phyloP scores from a whole-genome alignment of 768 basidiomycete genomes.

The Lentinula sp. region DNA sequence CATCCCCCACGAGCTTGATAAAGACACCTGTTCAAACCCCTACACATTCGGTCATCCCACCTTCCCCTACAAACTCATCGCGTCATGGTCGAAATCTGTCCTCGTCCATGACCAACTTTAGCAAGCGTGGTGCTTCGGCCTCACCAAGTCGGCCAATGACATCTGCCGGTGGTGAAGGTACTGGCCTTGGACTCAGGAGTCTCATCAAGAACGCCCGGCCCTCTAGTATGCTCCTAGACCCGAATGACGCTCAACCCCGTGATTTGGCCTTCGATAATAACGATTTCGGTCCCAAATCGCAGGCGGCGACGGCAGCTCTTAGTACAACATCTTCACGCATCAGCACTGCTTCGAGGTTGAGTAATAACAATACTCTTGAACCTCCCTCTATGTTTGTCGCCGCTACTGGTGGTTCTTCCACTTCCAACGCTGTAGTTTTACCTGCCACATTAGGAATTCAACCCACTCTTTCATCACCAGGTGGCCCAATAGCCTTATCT shows the following conservation, averaged over 20 bases:
- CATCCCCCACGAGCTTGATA: not conserved
- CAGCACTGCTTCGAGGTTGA: not conserved
- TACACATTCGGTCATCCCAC: conserved; percentile 21
- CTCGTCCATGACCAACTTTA: not conserved
- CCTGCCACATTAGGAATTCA: conserved; percentile 64
- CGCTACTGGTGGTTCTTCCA: not conserved
- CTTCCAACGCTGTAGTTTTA: not conserved
- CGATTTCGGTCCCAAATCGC: not conserved
- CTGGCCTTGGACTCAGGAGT: not conserved
- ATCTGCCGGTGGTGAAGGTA: not conserved
- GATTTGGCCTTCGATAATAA: not conserved
- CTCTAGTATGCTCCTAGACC: not conserved
- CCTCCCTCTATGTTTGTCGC: not conserved
- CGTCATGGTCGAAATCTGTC: conserved; percentile 2
- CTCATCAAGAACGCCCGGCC: not conserved
- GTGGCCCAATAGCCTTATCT: conserved; percentile 2
- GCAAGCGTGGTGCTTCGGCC: not conserved
- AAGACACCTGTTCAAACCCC: conserved; percentile 19
- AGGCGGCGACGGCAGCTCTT: not conserved
- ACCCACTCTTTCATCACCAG: conserved; percentile 51
- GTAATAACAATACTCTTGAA: not conserved
- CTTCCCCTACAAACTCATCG: conserved; percentile 10
- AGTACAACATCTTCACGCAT: conserved; percentile 9
- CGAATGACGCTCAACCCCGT: not conserved
- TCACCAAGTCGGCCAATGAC: conserved; percentile 1